A percentile compares a stretch with the other conserved stretches of the same genome.
phyloP scores from a whole-genome alignment of 23 red algal genomes.

The Gracilaria gracilis region DNA sequence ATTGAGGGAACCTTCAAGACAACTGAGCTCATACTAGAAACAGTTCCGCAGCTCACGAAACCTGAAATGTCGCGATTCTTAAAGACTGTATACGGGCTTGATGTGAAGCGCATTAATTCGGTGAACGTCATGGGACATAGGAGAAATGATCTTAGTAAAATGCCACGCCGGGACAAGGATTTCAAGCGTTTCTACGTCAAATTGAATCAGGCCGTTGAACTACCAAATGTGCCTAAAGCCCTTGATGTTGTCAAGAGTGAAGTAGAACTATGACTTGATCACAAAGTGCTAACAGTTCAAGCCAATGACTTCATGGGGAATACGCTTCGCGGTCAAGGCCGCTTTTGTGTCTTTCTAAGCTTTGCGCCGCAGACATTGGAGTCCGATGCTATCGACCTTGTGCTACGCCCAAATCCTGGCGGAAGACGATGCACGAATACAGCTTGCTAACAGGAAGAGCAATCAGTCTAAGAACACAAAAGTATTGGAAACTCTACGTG shows the following conservation, averaged over 20 bases:
- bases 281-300: not conserved
- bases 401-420: too few relatives aligned
- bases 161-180: constrained; percentile 74
- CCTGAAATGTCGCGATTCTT: constrained; percentile 74
- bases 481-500: too few relatives aligned
- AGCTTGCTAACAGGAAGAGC: too few relatives aligned
- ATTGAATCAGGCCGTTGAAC: constrained; percentile 64
- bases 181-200: constrained; percentile 83
- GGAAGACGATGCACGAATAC: too few relatives aligned
- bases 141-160: constrained; percentile 30
- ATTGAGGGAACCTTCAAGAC: constrained; percentile 84
- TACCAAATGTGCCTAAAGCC: constrained; percentile 79
- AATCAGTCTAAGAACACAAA: too few relatives aligned
- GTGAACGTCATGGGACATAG: constrained; percentile 73
- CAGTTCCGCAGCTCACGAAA: constrained; percentile 67
- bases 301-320: not conserved
- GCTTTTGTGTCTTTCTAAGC: too few relatives aligned
- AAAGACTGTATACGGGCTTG: constrained; percentile 65
- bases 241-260: constrained; percentile 41
- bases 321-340: not conserved
- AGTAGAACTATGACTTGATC: not conserved
- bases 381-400: too few relatives aligned
- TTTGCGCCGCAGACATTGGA: too few relatives aligned
- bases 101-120: constrained; percentile 70
- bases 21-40: constrained; percentile 66